phyloP scores from a whole-genome alignment of 768 basidiomycete genomes.

The Phylloporus scabripes region DNA sequence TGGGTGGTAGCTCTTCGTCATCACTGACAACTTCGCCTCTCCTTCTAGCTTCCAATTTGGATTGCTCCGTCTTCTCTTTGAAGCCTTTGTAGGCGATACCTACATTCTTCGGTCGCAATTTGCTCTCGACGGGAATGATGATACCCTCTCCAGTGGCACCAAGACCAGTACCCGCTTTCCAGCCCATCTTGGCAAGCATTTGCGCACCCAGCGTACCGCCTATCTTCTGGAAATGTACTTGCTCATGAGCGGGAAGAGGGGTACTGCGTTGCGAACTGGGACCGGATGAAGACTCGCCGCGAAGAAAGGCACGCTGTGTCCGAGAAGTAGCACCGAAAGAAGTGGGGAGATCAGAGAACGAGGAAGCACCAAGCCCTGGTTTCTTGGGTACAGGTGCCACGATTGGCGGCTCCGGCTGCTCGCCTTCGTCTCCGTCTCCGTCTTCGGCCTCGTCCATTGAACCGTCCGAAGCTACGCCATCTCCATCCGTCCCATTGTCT shows the following conservation, averaged over 20 bases:
- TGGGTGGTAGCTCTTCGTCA: constrained; percentile 44
- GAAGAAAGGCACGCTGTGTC: constrained; percentile 50
- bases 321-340: constrained; percentile 36
- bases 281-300: constrained; percentile 39
- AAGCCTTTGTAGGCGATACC: constrained; percentile 87
- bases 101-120: constrained; percentile 77
- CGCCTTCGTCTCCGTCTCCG: constrained; percentile 32
- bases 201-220: constrained; percentile 76
- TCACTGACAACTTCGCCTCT: constrained; percentile 72
- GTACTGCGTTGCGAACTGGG: constrained; percentile 40
- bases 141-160: constrained; percentile 76
- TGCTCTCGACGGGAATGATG: constrained; percentile 81
- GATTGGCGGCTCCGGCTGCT: constrained; percentile 25
- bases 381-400: constrained; percentile 19
- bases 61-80: constrained; percentile 82
- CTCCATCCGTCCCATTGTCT: constrained; percentile 35
- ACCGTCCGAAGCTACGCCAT: constrained; percentile 30
- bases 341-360: constrained; percentile 28
- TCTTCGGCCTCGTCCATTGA: constrained; percentile 32
- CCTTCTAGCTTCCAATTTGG: constrained; percentile 71
- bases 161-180: constrained; percentile 78
- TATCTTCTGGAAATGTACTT: constrained; percentile 79
- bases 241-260: constrained; percentile 58
- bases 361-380: constrained; percentile 23
- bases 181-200: constrained; percentile 94